Percentiles rank a stretch among this genome's conserved stretches.
Conservation (phyloP, 208 protist genomes). For the Leishmania aethiopica region DNA sequence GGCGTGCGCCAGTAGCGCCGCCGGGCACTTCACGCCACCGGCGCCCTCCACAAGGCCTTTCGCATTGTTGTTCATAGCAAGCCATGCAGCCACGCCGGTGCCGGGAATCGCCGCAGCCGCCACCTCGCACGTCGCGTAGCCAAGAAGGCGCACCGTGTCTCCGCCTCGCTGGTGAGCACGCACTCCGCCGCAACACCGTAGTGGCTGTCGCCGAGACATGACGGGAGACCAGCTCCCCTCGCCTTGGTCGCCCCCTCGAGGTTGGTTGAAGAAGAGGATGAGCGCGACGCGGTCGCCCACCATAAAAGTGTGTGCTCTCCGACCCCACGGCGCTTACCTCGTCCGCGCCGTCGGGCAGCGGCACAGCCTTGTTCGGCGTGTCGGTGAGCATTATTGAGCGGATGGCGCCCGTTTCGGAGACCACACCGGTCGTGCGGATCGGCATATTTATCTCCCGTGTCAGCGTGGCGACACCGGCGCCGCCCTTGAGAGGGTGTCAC, state of each 20-base stretch:
- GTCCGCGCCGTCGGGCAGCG: slow-evolving; percentile 31
- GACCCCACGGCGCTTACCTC: slow-evolving; percentile 25
- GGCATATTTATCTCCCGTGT: background rate
- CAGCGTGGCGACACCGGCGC: background rate
- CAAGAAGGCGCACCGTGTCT: slow-evolving; percentile 24
- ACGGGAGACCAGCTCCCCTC: slow-evolving; percentile 29
- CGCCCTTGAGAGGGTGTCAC: background rate
- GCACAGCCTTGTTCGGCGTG: slow-evolving; percentile 26
- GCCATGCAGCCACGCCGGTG: slow-evolving; percentile 36
- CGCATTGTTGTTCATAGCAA: slow-evolving; percentile 29
- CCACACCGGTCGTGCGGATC: background rate
- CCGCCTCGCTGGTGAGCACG: slow-evolving; percentile 21
- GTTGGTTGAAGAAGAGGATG: slow-evolving; percentile 19
- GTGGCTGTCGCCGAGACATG: slow-evolving; percentile 26
- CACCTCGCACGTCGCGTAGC: slow-evolving; percentile 32
- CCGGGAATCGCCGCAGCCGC: slow-evolving; percentile 34
- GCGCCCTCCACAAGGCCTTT: slow-evolving; percentile 39
- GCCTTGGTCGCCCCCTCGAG: slow-evolving; percentile 23
- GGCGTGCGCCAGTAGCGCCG: slow-evolving; percentile 36
- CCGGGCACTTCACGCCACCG: slow-evolving; percentile 38
- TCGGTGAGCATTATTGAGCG: slow-evolving; percentile 3
- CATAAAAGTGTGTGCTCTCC: slow-evolving; percentile 13
- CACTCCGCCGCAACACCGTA: slow-evolving; percentile 35
- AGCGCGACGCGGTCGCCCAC: slow-evolving; percentile 36
- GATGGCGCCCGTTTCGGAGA: background rate